Percentiles rank a stretch among this genome's conserved stretches.
Evolutionary conservation across 495 filamentous ascomycete species (phyloP).

Genomic region (Evernia prunastri): DNA sequence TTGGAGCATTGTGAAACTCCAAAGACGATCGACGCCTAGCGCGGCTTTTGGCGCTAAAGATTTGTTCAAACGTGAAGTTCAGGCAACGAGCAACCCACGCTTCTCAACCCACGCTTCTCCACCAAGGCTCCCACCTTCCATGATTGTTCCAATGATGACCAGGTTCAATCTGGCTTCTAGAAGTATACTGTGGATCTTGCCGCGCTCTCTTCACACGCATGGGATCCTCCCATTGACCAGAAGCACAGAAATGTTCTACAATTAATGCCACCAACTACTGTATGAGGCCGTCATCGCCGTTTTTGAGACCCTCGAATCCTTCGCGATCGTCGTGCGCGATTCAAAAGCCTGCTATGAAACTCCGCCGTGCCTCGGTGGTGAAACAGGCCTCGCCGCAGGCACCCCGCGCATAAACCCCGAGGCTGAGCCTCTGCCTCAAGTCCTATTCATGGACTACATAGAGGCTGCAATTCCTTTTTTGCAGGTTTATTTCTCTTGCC

Average conservation of each 20-base stretch:
- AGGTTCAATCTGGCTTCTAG: not conserved
- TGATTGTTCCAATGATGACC: not conserved
- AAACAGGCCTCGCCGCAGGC: constrained; percentile 1
- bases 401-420: not conserved
- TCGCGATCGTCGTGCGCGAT: not conserved
- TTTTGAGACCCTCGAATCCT: not conserved
- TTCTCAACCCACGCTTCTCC: not conserved
- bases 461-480: not conserved
- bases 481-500: not conserved
- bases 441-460: not conserved
- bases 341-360: not conserved
- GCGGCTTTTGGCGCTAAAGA: not conserved
- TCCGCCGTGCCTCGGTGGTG: not conserved
- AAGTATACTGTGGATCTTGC: not conserved
- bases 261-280: not conserved
- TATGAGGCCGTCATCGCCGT: not conserved
- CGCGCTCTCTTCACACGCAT: not conserved
- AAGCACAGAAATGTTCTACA: not conserved
- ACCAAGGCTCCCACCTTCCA: not conserved
- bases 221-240: too few species aligned
- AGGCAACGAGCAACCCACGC: too few species aligned
- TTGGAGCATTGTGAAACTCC: not conserved
- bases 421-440: not conserved
- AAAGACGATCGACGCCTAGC: not conserved
- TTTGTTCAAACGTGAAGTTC: too few species aligned